phyloP scores from a whole-genome alignment of 2,329 filamentous ascomycete species.

The Myriosclerotinia scirpicola region DNA sequence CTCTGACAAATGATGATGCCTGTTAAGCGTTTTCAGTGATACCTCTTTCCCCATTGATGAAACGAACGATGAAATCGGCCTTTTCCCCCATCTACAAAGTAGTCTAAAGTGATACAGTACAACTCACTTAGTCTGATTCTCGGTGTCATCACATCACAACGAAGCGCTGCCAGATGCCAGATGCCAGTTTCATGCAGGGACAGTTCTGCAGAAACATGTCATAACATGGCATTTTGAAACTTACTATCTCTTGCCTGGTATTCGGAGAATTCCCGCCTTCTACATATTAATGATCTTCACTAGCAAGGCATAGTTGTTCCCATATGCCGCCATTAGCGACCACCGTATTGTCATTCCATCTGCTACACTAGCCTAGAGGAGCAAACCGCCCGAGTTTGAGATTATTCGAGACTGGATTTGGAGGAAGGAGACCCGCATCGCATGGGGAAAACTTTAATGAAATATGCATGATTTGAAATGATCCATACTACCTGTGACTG shows the following conservation, averaged over 20 bases:
- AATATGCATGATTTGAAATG: not conserved
- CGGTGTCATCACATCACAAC: not conserved
- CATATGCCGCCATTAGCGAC: not conserved
- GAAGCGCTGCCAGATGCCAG: not conserved
- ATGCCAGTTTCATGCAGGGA: conserved; percentile 2
- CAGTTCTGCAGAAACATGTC: not conserved
- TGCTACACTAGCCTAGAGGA: not conserved
- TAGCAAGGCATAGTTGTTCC: not conserved
- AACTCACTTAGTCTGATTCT: not conserved
- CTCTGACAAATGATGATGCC: conserved; percentile 5
- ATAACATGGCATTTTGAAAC: not conserved
- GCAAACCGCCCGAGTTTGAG: not conserved
- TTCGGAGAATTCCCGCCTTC: not conserved
- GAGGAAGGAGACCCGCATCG: too few species aligned
- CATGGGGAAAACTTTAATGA: not conserved
- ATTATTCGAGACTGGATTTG: not conserved
- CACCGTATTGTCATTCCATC: not conserved
- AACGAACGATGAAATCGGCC: not conserved
- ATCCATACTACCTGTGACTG: too few species aligned
- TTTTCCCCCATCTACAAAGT: too few species aligned
- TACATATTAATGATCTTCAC: not conserved
- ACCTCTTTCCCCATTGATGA: not conserved
- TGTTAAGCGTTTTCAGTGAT: not conserved
- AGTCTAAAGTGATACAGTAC: not conserved
- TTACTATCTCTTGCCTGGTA: not conserved